Evolutionary conservation across 2,329 filamentous ascomycete genomes (phyloP).

Genomic region (Xylariales sp.): DNA sequence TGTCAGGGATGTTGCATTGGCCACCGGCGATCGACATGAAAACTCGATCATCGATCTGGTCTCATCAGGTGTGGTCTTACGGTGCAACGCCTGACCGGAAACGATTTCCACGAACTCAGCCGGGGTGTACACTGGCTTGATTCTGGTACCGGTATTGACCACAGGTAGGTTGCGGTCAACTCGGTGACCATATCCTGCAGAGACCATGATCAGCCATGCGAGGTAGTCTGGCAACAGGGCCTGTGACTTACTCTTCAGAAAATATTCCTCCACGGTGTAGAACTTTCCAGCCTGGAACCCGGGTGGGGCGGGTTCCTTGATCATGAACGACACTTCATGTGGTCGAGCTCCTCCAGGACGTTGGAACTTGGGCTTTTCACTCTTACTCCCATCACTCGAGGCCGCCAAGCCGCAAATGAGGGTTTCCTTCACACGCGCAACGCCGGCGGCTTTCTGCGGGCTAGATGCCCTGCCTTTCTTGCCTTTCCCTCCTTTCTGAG

Average conservation of each 20-base stretch:
- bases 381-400: slow-evolving; percentile 26
- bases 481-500: slow-evolving; percentile 15
- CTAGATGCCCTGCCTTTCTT: slow-evolving; percentile 12
- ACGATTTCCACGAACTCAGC: slow-evolving; percentile 61
- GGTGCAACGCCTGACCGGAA: slow-evolving; percentile 58
- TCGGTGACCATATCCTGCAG: slow-evolving; percentile 22
- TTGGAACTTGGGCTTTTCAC: slow-evolving; percentile 24
- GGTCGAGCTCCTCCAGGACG: slow-evolving; percentile 19
- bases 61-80: slow-evolving; percentile 55
- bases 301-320: slow-evolving; percentile 19
- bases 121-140: slow-evolving; percentile 60
- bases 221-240: background rate
- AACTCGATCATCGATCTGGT: slow-evolving; percentile 67
- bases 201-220: background rate
- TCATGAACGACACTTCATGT: slow-evolving; percentile 27
- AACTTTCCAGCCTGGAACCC: slow-evolving; percentile 21
- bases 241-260: slow-evolving; percentile 16
- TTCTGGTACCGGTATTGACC: slow-evolving; percentile 58
- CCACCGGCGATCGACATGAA: slow-evolving; percentile 61
- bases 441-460: slow-evolving; percentile 5
- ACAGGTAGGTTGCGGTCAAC: slow-evolving; percentile 46
- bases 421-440: slow-evolving; percentile 15
- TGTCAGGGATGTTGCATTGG: slow-evolving; percentile 64
- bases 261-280: slow-evolving; percentile 40
- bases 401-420: slow-evolving; percentile 23